phyloP scores from a whole-genome alignment of 2,329 filamentous ascomycete species.

The Aplosporella prunicola region DNA sequence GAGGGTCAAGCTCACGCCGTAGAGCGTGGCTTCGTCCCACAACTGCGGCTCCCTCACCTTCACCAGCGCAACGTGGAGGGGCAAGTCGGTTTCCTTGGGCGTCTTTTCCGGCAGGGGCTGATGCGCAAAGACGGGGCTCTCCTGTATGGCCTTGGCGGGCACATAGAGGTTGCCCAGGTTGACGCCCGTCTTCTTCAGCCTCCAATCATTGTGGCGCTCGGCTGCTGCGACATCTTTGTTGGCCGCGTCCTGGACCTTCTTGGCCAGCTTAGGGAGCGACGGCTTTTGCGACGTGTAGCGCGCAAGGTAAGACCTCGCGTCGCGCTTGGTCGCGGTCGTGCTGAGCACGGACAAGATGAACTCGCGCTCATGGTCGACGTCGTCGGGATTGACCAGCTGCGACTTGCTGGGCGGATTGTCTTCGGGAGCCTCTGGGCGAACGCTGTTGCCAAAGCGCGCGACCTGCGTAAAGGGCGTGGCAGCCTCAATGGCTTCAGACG shows the following conservation, averaged over 20 bases:
- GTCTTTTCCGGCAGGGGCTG: conserved; percentile 34
- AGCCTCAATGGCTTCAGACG: conserved; percentile 3
- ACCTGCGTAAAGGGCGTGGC: background rate
- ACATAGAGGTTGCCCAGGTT: conserved; percentile 54
- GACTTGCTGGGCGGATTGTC: background rate
- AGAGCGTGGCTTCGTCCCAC: conserved; percentile 58
- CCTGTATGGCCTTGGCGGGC: conserved; percentile 47
- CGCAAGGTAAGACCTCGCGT: conserved; percentile 84
- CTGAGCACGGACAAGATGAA: conserved; percentile 71
- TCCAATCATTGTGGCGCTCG: conserved; percentile 23
- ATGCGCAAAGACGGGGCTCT: conserved; percentile 52
- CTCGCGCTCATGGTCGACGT: conserved; percentile 11
- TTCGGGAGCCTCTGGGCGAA: conserved; percentile 7
- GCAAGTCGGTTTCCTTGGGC: conserved; percentile 27
- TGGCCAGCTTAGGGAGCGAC: conserved; percentile 13
- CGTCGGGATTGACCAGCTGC: background rate
- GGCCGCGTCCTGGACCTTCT: conserved; percentile 1
- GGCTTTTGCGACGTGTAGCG: conserved; percentile 45
- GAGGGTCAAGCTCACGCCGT: conserved; percentile 72
- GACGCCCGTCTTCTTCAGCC: conserved; percentile 40
- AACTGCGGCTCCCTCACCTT: conserved; percentile 69
- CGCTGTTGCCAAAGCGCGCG: conserved; percentile 8
- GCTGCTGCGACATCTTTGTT: conserved; percentile 12
- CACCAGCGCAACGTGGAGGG: conserved; percentile 70
- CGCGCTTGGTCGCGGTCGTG: conserved; percentile 82